Conservation (phyloP, 1,284 basidiomycete genomes). For the Chalciporus piperatoides region DNA sequence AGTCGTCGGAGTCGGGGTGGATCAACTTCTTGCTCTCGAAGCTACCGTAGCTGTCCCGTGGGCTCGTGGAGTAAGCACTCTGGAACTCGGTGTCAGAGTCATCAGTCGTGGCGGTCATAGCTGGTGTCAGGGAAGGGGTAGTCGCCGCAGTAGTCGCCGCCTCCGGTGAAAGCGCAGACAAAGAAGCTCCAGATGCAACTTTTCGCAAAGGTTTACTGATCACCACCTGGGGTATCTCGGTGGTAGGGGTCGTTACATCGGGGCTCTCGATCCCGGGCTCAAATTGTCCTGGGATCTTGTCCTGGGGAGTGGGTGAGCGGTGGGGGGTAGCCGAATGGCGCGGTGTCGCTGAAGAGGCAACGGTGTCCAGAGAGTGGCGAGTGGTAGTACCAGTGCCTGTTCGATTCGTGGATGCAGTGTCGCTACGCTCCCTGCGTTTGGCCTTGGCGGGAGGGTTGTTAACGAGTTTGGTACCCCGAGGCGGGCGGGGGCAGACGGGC, state of each 20-base stretch:
- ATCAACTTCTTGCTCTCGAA: slow-evolving; percentile 29
- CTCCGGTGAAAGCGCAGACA: slow-evolving; percentile 34
- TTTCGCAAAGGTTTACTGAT: slow-evolving; percentile 32
- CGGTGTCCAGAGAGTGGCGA: slow-evolving; percentile 24
- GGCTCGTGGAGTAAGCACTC: slow-evolving; percentile 74
- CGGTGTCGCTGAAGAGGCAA: slow-evolving; percentile 27
- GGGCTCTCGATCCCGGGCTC: slow-evolving; percentile 29
- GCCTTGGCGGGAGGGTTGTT: slow-evolving; percentile 31
- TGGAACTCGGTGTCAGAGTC: slow-evolving; percentile 83
- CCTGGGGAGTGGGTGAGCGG: slow-evolving; percentile 33
- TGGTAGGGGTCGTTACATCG: slow-evolving; percentile 27
- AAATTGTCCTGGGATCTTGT: slow-evolving; percentile 23
- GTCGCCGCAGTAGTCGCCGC: slow-evolving; percentile 31
- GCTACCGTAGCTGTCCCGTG: slow-evolving; percentile 57
- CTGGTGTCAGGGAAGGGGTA: slow-evolving; percentile 42
- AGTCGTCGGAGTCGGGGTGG: slow-evolving; percentile 33
- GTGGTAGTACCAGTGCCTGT: slow-evolving; percentile 29
- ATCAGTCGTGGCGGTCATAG: slow-evolving; percentile 52
- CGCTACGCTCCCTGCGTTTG: slow-evolving; percentile 36
- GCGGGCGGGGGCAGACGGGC: slow-evolving; percentile 24
- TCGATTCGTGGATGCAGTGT: slow-evolving; percentile 31
- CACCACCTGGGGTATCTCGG: slow-evolving; percentile 11
- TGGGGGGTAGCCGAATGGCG: slow-evolving; percentile 28
- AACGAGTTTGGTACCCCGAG: slow-evolving; percentile 28
- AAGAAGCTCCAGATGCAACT: slow-evolving; percentile 34